Percentiles rank a stretch among this genome's conserved stretches.
These are phyloP conservation scores for Porcisia hertigi DNA, from an alignment of 208 protist species.

Conservation along the genomic window DNA sequence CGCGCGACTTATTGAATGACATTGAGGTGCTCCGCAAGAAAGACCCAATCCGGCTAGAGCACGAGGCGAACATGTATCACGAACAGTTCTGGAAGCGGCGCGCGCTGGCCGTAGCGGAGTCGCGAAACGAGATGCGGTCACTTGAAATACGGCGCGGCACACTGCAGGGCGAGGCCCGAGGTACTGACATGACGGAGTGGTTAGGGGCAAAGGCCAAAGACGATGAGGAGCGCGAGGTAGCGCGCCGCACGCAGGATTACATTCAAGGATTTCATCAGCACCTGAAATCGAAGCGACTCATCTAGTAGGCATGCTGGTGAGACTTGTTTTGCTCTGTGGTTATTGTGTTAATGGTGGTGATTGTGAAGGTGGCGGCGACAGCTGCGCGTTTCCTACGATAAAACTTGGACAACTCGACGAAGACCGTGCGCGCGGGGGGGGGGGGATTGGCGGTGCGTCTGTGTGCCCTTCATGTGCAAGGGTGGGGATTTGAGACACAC, in stretches of 20 bases:
- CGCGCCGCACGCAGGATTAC: constrained; percentile 86
- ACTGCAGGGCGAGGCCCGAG: constrained; percentile 72
- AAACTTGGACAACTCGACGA: background rate
- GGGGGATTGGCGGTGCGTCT: background rate
- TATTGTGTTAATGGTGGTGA: background rate
- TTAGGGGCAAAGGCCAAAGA: constrained; percentile 88
- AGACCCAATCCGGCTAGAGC: constrained; percentile 84
- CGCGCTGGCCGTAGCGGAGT: constrained; percentile 56
- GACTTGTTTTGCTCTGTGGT: no score
- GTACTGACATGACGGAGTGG: constrained; percentile 92
- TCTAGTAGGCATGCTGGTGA: constrained; percentile 29
- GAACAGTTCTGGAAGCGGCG: constrained; percentile 90
- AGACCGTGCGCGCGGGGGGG: background rate
- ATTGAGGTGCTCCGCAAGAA: constrained; percentile 86
- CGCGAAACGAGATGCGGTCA: constrained; percentile 54
- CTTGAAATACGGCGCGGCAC: constrained; percentile 73
- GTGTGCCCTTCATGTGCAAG: background rate
- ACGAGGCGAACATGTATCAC: constrained; percentile 87
- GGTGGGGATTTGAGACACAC: no score
- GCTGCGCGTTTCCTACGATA: background rate
- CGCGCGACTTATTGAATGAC: constrained; percentile 73
- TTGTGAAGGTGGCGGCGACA: background rate
- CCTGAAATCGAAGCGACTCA: constrained; percentile 86
- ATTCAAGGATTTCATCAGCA: constrained; percentile 92
- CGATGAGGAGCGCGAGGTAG: constrained; percentile 86